Conservation (phyloP, 441 rosid species). For the California macrophylla region DNA sequence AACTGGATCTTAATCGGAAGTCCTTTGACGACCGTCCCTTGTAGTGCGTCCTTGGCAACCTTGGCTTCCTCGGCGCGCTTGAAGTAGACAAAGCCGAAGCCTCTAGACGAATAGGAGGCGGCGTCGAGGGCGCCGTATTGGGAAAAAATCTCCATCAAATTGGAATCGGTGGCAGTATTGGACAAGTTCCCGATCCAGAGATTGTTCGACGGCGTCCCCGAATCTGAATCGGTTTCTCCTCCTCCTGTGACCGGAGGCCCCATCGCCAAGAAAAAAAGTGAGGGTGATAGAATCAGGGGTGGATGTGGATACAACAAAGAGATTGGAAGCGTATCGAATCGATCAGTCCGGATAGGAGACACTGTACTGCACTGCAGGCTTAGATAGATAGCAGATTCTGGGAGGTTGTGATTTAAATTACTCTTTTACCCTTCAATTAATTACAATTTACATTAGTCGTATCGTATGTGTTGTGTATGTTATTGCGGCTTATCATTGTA, state of each 20-base stretch:
- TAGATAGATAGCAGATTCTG: not conserved
- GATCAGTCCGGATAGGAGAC: not conserved
- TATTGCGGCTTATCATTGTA: no score
- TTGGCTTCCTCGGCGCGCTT: conserved; percentile 62
- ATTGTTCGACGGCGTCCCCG: conserved; percentile 44
- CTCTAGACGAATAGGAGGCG: conserved; percentile 46
- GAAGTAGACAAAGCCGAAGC: conserved; percentile 67
- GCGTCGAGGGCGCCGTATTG: conserved; percentile 55
- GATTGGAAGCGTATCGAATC: no score
- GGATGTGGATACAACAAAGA: no score
- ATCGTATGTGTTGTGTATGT: no score
- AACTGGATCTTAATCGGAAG: conserved; percentile 59
- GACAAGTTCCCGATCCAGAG: conserved; percentile 78
- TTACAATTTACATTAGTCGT: not conserved
- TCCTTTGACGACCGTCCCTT: conserved; percentile 51
- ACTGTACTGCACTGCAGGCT: no score
- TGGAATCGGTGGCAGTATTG: conserved; percentile 41
- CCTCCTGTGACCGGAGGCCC: conserved; percentile 24
- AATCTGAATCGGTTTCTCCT: conserved; percentile 18
- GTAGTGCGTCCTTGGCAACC: conserved; percentile 58
- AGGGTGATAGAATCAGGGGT: no score
- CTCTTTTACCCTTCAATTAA: not conserved
- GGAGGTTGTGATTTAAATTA: not conserved
- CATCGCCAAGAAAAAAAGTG: conserved; percentile 25
- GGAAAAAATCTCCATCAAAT: conserved; percentile 46